Evolutionary conservation across 192 early-diverging fungal genomes (phyloP).

Genomic region (Rhizoclosmatium globosum): DNA sequence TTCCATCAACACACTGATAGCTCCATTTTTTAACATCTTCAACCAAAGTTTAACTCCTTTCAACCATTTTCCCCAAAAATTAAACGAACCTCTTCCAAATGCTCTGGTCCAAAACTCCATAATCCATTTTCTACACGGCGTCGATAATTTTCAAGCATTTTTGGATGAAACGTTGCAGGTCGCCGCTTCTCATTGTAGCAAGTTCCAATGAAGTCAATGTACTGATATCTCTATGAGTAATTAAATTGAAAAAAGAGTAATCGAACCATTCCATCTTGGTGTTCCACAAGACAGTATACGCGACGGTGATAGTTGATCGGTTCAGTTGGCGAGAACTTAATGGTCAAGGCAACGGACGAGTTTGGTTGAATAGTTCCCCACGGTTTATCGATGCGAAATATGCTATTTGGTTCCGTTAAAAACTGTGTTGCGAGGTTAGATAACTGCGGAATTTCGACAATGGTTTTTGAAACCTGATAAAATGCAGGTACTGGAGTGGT

Average conservation of each 20-base stretch:
- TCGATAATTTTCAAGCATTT: slow-evolving; percentile 56
- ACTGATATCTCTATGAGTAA: slow-evolving; percentile 27
- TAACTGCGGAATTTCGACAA: neutral
- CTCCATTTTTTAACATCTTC: slow-evolving; percentile 55
- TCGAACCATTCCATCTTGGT: slow-evolving; percentile 60
- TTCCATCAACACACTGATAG: slow-evolving; percentile 46
- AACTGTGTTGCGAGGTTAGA: slow-evolving; percentile 41
- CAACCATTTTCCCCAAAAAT: no score
- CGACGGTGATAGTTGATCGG: slow-evolving; percentile 67
- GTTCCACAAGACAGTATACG: slow-evolving; percentile 64
- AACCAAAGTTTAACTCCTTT: neutral
- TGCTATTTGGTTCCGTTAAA: slow-evolving; percentile 52
- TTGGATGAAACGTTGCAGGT: slow-evolving; percentile 57
- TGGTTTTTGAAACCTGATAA: slow-evolving; percentile 49
- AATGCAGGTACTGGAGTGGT: slow-evolving; percentile 47
- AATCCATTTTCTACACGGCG: slow-evolving; percentile 56
- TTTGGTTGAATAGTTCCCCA: slow-evolving; percentile 57
- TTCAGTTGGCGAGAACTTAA: slow-evolving; percentile 60
- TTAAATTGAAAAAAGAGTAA: neutral
- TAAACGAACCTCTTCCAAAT: slow-evolving; percentile 60
- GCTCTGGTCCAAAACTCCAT: slow-evolving; percentile 62
- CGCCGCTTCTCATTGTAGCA: slow-evolving; percentile 66
- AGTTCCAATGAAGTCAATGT: slow-evolving; percentile 61
- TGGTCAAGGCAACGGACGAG: slow-evolving; percentile 59
- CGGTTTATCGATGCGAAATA: slow-evolving; percentile 62